Evolutionary conservation across 495 filamentous ascomycete species (phyloP).

Genomic region (Neurospora hispaniola): DNA sequence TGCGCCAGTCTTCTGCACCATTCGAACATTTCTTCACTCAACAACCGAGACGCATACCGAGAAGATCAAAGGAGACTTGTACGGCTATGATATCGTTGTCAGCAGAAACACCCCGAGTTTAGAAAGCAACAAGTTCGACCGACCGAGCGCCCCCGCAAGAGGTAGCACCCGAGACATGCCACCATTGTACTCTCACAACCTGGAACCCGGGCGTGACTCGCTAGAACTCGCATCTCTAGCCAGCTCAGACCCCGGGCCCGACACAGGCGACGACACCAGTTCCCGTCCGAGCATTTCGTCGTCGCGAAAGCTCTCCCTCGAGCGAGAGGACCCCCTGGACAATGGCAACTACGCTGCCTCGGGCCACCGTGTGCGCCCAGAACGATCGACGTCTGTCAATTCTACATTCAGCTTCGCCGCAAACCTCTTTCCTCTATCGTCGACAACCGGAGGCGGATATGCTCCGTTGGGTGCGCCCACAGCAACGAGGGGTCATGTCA

Average conservation of each 20-base stretch:
- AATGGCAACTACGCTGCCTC: slow-evolving; percentile 40
- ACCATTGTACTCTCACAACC: slow-evolving; percentile 36
- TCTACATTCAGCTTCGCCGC: slow-evolving; percentile 90
- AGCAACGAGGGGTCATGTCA: slow-evolving; percentile 33
- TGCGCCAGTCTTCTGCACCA: not conserved
- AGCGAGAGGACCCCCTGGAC: slow-evolving; percentile 71
- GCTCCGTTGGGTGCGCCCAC: slow-evolving; percentile 69
- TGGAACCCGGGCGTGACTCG: slow-evolving; percentile 63
- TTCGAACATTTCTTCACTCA: not conserved
- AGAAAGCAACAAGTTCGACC: not conserved
- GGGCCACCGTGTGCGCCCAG: slow-evolving; percentile 33
- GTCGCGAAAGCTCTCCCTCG: slow-evolving; percentile 81
- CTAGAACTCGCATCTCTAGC: slow-evolving; percentile 93
- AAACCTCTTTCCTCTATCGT: slow-evolving; percentile 86
- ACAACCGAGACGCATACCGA: not conserved
- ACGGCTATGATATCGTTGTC: not conserved
- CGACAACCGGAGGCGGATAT: slow-evolving; percentile 62
- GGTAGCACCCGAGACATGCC: slow-evolving; percentile 21
- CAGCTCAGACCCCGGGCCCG: slow-evolving; percentile 58
- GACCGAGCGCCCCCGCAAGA: not conserved
- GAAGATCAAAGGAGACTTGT: not conserved
- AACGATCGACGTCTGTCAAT: slow-evolving; percentile 74
- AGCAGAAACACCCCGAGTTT: not conserved
- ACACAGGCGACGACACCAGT: slow-evolving; percentile 46
- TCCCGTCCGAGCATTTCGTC: slow-evolving; percentile 81